These are phyloP conservation scores for Podila horticola DNA, from an alignment of 192 early-diverging fungal genomes.

Conservation along the genomic window DNA sequence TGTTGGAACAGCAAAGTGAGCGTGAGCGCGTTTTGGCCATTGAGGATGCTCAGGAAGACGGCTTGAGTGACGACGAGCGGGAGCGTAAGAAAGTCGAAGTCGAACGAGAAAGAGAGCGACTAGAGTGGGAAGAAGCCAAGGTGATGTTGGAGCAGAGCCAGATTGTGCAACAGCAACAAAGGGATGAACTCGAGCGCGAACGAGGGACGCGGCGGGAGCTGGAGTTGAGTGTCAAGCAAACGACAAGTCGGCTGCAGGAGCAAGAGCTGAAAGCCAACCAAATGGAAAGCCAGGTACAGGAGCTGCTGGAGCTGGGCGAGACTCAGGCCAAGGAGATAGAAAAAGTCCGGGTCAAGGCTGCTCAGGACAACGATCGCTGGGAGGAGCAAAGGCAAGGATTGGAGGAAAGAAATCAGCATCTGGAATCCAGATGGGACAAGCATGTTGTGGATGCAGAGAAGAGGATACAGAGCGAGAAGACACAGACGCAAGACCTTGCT, in stretches of 20 bases:
- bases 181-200: conserved; percentile 17
- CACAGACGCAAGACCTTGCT: not conserved
- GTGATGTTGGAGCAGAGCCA: conserved; percentile 15
- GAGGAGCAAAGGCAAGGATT: conserved; percentile 7
- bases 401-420: not conserved
- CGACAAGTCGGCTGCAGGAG: not conserved
- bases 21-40: conserved; percentile 7
- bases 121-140: conserved; percentile 12
- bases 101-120: conserved; percentile 1
- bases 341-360: not conserved
- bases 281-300: conserved; percentile 12
- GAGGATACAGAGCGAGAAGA: not conserved
- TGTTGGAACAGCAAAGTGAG: not conserved
- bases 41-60: not conserved
- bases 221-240: conserved; percentile 3
- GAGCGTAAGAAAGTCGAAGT: not conserved
- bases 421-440: conserved; percentile 9
- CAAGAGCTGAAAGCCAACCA: not conserved
- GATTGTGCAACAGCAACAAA: conserved; percentile 5
- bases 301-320: not conserved
- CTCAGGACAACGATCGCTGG: conserved; percentile 6
- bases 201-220: conserved; percentile 2
- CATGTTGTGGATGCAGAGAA: not conserved
- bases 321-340: conserved; percentile 12
- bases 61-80: conserved; percentile 5